Percentiles rank a stretch among this genome's conserved stretches.
Conservation (phyloP, 2,329 filamentous ascomycete genomes). For the Verticillium nonalfalfae region DNA sequence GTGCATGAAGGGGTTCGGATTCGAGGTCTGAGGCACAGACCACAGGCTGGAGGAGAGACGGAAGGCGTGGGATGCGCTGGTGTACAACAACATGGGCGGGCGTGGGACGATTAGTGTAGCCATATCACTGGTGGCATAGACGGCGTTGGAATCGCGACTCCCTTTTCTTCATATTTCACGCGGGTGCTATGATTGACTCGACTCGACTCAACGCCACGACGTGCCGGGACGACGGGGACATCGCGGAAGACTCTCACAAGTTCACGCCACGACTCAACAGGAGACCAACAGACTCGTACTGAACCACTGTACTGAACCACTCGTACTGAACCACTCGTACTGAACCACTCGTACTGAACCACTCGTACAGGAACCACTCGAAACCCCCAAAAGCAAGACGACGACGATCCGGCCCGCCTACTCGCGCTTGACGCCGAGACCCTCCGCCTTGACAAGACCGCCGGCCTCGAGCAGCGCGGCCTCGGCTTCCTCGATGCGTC, state of each 20-base stretch:
- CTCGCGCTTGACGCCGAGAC: background rate
- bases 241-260: no score
- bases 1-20: conserved; percentile 93
- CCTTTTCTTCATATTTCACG: background rate
- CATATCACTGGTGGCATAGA: conserved; percentile 6
- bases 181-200: no score
- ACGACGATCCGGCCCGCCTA: background rate
- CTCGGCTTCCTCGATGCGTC: background rate
- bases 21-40: conserved; percentile 51
- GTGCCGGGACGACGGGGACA: no score
- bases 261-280: no score
- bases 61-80: background rate
- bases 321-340: no score
- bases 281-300: no score
- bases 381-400: no score
- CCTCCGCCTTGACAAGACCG: background rate
- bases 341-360: no score
- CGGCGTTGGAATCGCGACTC: conserved; percentile 8
- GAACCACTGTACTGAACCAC: no score
- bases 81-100: conserved; percentile 4
- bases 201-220: no score
- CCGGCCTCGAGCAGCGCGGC: background rate
- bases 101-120: conserved; percentile 4
- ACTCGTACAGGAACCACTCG: no score
- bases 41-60: background rate